Percentiles rank a stretch among this genome's conserved stretches.
phyloP scores from a whole-genome alignment of 2,329 filamentous ascomycete species.

The Albophoma yamanashiensis region DNA sequence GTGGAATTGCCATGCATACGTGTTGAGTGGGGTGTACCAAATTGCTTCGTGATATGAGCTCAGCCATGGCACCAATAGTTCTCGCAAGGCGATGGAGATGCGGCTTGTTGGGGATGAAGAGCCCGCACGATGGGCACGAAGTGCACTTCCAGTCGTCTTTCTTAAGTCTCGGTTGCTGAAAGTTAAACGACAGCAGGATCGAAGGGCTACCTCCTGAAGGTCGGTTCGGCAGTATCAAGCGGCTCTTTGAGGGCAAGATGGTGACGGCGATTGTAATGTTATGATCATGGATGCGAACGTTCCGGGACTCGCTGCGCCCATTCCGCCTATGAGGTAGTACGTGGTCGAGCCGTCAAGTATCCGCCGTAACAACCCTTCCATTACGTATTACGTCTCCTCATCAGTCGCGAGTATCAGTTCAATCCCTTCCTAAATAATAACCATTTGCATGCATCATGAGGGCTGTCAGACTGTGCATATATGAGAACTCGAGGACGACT shows the following conservation, averaged over 20 bases:
- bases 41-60: not conserved
- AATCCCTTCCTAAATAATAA: no score
- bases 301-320: not conserved
- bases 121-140: not conserved
- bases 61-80: not conserved
- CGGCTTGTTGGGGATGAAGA: not conserved
- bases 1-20: not conserved
- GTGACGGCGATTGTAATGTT: not conserved
- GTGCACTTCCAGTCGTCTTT: not conserved
- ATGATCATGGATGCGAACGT: not conserved
- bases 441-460: no score
- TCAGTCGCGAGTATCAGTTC: no score
- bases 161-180: not conserved
- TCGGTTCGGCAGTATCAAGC: not conserved
- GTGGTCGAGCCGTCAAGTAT: no score
- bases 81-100: not conserved
- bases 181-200: not conserved
- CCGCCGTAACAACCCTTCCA: no score
- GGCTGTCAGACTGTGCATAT: no score
- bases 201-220: not conserved
- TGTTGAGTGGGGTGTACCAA: not conserved
- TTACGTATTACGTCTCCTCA: no score
- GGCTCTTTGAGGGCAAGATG: not conserved
- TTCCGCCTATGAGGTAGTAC: not conserved
- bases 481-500: no score